Evolutionary conservation across 371 early-diverging fungal species (phyloP).

Genomic region (Lichtheimia ramosa): DNA sequence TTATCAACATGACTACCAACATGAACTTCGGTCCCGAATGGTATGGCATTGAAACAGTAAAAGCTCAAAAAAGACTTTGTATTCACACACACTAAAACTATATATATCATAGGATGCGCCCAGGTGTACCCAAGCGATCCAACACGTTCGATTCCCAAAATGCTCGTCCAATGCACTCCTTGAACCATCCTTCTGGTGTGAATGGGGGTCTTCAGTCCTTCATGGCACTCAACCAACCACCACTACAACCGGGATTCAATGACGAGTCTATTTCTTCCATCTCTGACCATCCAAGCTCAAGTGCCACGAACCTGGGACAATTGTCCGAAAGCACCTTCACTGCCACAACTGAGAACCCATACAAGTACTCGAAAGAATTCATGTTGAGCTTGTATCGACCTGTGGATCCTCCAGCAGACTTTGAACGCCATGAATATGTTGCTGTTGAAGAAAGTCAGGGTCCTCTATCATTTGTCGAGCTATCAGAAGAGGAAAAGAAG

Average conservation of each 20-base stretch:
- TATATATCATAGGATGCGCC: conserved; percentile 43
- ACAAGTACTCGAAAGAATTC: conserved; percentile 77
- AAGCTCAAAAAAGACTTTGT: not conserved
- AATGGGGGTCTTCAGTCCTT: too few relatives aligned
- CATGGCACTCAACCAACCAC: too few relatives aligned
- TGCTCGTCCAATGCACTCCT: conserved; percentile 5
- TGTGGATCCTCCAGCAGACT: conserved; percentile 61
- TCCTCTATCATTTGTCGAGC: conserved; percentile 66
- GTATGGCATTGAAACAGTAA: conserved; percentile 28
- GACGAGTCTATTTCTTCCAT: not conserved
- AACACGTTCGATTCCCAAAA: conserved; percentile 23
- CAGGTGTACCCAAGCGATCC: conserved; percentile 32
- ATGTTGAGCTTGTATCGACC: conserved; percentile 78
- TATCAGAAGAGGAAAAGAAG: conserved; percentile 71
- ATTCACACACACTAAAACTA: not conserved
- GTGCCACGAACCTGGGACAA: conserved; percentile 3
- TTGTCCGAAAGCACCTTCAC: conserved; percentile 1
- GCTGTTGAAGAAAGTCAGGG: conserved; percentile 60
- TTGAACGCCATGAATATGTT: conserved; percentile 74
- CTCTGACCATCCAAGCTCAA: conserved; percentile 1
- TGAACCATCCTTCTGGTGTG: too few relatives aligned
- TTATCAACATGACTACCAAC: conserved; percentile 56
- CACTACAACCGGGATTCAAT: not conserved
- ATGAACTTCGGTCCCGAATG: conserved; percentile 90
- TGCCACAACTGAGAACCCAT: conserved; percentile 38